Evolutionary conservation across 768 basidiomycete genomes (phyloP).

Genomic region (Tephrocybe sp.): DNA sequence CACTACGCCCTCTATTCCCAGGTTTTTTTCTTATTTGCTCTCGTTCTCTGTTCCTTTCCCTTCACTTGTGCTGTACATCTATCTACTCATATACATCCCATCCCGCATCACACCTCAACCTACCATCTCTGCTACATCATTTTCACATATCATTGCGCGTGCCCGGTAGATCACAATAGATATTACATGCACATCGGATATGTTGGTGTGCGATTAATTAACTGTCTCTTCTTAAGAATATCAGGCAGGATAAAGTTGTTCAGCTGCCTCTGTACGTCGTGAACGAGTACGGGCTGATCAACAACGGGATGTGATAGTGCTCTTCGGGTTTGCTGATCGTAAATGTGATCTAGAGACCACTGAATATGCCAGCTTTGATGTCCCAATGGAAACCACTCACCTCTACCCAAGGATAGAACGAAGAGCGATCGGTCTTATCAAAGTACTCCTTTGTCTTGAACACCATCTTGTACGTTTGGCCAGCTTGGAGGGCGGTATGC

Average conservation of each 20-base stretch:
- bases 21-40: too few relatives aligned
- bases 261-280: conserved; percentile 93
- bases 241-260: conserved; percentile 7
- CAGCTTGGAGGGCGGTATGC: conserved; percentile 48
- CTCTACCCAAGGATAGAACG: conserved; percentile 93
- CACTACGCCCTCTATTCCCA: conserved; percentile 10
- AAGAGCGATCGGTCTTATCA: conserved; percentile 54
- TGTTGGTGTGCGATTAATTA: conserved; percentile 22
- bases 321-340: conserved; percentile 68
- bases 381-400: conserved; percentile 37
- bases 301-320: conserved; percentile 89
- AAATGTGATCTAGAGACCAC: conserved; percentile 70
- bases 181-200: conserved; percentile 22
- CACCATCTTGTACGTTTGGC: conserved; percentile 75
- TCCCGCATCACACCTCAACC: conserved; percentile 27
- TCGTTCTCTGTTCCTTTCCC: conserved; percentile 16
- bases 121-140: conserved; percentile 21
- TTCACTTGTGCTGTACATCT: conserved; percentile 29
- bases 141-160: conserved; percentile 20
- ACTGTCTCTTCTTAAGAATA: conserved; percentile 8
- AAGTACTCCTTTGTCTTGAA: conserved; percentile 88
- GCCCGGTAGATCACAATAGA: conserved; percentile 36
- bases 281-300: conserved; percentile 89
- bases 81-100: conserved; percentile 32
- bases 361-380: background rate